These are phyloP conservation scores for Epichloe sylvatica DNA, from an alignment of 2,329 filamentous ascomycete genomes.

Conservation along the genomic window DNA sequence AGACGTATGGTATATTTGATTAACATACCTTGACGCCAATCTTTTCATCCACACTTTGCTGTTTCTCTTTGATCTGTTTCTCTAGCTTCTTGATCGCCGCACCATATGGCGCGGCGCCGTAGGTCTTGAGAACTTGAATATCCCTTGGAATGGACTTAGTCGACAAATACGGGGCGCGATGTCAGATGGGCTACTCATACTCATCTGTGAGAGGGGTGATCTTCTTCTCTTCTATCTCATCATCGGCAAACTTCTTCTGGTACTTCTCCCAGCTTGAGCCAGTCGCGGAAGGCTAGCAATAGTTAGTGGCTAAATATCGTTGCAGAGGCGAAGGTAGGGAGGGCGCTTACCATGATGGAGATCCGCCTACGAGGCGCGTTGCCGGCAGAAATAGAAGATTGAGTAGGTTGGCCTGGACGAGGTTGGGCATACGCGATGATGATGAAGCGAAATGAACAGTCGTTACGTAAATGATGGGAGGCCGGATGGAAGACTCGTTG, in stretches of 20 bases:
- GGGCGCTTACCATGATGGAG: conserved; percentile 28
- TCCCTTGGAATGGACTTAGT: conserved; percentile 47
- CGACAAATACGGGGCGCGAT: not conserved
- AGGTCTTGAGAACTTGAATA: conserved; percentile 98
- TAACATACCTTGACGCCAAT: conserved; percentile 63
- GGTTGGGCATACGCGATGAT: too few species aligned
- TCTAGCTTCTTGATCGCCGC: conserved; percentile 91
- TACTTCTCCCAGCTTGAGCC: conserved; percentile 98
- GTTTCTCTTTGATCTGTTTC: conserved; percentile 98
- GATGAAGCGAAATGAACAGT: not conserved
- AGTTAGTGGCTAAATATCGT: conserved; percentile 12
- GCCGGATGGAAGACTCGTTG: not conserved
- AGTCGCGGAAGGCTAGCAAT: conserved; percentile 73
- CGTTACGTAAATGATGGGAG: not conserved
- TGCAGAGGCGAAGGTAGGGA: not conserved
- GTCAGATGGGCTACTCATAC: conserved; percentile 39
- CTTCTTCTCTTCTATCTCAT: conserved; percentile 98
- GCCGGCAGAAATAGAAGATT: conserved; percentile 3
- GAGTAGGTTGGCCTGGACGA: not conserved
- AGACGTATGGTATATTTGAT: not conserved
- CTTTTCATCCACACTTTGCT: conserved; percentile 97
- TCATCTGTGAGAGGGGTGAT: conserved; percentile 94
- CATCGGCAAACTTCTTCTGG: conserved; percentile 90
- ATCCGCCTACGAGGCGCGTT: conserved; percentile 16
- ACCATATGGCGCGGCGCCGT: conserved; percentile 91